A percentile compares a stretch with the other conserved stretches of the same genome.
These are phyloP conservation scores for Geotrichum reessii DNA, from an alignment of 1,139 yeast species.

Conservation along the genomic window DNA sequence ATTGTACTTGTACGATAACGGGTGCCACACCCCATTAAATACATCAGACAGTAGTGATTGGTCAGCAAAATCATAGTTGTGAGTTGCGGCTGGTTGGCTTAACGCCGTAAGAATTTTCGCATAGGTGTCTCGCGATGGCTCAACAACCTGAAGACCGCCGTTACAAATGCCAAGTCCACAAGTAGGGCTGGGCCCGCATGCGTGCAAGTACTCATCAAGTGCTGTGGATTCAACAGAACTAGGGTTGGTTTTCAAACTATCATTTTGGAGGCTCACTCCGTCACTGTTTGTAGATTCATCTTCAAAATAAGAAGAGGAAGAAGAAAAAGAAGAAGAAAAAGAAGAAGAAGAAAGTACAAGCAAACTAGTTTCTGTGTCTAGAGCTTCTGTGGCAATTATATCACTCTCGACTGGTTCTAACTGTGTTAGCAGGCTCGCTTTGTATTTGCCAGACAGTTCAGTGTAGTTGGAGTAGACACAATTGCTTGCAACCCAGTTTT, in stretches of 20 bases:
- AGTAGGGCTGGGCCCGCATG: conserved; percentile 41
- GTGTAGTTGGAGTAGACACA: conserved; percentile 45
- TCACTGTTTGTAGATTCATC: background rate
- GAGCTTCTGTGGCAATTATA: background rate
- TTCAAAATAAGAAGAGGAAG: background rate
- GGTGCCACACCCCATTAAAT: conserved; percentile 45
- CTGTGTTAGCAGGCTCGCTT: background rate
- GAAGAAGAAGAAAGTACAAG: conserved; percentile 1
- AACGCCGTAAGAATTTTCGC: conserved; percentile 39
- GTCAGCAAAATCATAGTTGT: conserved; percentile 49
- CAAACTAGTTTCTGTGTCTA: background rate
- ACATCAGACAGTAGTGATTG: conserved; percentile 52
- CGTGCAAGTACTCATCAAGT: conserved; percentile 27
- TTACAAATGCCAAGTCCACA: conserved; percentile 46
- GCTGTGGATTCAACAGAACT: background rate
- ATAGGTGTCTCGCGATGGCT: conserved; percentile 39
- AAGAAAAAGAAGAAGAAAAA: too few species aligned
- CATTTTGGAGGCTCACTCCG: background rate
- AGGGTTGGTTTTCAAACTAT: background rate
- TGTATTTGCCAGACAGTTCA: conserved; percentile 19
- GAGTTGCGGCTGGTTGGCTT: conserved; percentile 35
- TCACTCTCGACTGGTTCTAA: background rate
- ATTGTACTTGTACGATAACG: conserved; percentile 48
- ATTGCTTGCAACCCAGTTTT: conserved; percentile 45
- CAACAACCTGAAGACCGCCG: conserved; percentile 49